Percentiles rank a stretch among this genome's conserved stretches.
Evolutionary conservation across 1,284 basidiomycete species (phyloP).

Genomic region (Phlebopus sp.): DNA sequence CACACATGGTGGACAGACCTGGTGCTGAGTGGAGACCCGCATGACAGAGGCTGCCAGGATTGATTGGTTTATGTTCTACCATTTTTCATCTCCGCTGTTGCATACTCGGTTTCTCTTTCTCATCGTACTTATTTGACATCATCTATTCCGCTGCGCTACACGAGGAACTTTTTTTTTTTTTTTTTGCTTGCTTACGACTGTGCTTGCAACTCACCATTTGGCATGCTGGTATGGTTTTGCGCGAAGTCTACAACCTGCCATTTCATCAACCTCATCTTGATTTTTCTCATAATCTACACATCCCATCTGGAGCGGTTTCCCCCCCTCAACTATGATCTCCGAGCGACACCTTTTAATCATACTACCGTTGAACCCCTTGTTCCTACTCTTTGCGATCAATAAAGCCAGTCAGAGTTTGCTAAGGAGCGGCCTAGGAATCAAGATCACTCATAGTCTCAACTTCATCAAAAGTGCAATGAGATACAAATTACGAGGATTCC

Average conservation of each 20-base stretch:
- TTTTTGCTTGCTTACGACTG: not conserved
- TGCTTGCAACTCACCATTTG: not conserved
- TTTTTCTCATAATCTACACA: constrained; percentile 6
- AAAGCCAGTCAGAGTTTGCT: not conserved
- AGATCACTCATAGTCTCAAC: no score
- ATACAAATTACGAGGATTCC: no score
- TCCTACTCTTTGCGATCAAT: constrained; percentile 1
- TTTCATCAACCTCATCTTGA: constrained; percentile 1
- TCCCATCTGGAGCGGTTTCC: constrained; percentile 1
- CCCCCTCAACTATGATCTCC: constrained; percentile 1
- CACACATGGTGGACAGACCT: constrained; percentile 41
- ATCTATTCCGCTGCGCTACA: constrained; percentile 10
- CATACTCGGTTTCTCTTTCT: not conserved
- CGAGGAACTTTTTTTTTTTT: not conserved
- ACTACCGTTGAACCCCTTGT: constrained; percentile 1
- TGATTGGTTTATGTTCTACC: constrained; percentile 1
- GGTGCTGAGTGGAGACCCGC: constrained; percentile 21
- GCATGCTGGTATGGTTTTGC: not conserved
- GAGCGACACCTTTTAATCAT: constrained; percentile 8
- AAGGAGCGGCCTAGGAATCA: no score
- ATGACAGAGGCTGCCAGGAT: constrained; percentile 10
- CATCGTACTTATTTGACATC: constrained; percentile 12
- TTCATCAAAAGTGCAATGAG: no score
- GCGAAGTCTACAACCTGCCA: not conserved
- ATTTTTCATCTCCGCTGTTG: not conserved